Conservation (phyloP, 1,284 basidiomycete species). For the Leccinum huronense region DNA sequence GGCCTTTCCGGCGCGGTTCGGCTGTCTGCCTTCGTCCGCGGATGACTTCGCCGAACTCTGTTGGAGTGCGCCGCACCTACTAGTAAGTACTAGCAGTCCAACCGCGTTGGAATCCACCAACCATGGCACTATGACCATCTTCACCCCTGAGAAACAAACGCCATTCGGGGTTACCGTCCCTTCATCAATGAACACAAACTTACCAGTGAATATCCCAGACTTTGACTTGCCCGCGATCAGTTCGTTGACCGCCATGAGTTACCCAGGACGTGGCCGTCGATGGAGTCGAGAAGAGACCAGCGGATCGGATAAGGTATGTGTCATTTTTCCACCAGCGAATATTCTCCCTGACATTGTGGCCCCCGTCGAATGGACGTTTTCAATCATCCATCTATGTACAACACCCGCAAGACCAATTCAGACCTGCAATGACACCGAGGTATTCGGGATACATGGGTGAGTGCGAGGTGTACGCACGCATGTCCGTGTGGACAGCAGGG, state of each 20-base stretch:
- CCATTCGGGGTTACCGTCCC: constrained; percentile 51
- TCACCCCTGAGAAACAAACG: constrained; percentile 72
- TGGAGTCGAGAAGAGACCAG: constrained; percentile 59
- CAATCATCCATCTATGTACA: constrained; percentile 62
- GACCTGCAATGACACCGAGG: constrained; percentile 82
- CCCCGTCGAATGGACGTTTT: constrained; percentile 39
- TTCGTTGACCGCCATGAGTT: constrained; percentile 85
- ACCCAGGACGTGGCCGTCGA: constrained; percentile 73
- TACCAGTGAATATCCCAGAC: constrained; percentile 67
- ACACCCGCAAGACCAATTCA: constrained; percentile 62
- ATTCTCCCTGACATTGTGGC: constrained; percentile 45
- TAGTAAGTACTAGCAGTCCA: too few relatives aligned
- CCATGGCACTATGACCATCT: too few relatives aligned
- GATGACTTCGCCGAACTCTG: too few relatives aligned
- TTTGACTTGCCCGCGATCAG: constrained; percentile 78
- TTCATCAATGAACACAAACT: constrained; percentile 45
- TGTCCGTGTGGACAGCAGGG: too few relatives aligned
- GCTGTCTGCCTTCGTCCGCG: too few relatives aligned
- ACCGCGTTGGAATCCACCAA: too few relatives aligned
- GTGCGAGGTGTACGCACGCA: too few relatives aligned
- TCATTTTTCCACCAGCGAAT: constrained; percentile 66
- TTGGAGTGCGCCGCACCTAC: too few relatives aligned
- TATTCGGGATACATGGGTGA: too few relatives aligned
- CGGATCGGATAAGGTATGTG: constrained; percentile 55
- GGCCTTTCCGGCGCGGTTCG: too few relatives aligned